Conservation (phyloP, 768 basidiomycete species). For the Gymnopilus junonius region DNA sequence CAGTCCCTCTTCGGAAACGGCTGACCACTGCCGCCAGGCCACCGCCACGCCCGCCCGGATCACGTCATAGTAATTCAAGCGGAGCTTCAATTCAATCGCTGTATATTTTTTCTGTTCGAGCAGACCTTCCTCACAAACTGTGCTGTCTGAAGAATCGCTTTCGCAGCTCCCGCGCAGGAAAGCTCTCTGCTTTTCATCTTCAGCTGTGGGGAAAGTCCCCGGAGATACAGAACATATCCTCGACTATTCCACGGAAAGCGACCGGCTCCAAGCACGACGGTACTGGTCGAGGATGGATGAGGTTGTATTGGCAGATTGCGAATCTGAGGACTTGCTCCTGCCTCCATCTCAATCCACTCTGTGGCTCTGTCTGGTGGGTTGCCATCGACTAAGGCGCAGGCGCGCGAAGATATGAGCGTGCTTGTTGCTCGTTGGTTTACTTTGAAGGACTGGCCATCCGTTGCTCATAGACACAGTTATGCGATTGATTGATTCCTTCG, state of each 20-base stretch:
- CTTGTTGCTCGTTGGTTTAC: constrained; percentile 48
- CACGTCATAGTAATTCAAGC: constrained; percentile 19
- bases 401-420: constrained; percentile 81
- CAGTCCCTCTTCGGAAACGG: constrained; percentile 12
- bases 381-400: constrained; percentile 46
- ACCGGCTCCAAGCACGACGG: constrained; percentile 76
- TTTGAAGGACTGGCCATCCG: constrained; percentile 45
- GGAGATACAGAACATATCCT: constrained; percentile 79
- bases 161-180: constrained; percentile 84
- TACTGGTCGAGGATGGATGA: constrained; percentile 54
- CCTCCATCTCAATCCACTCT: constrained; percentile 62
- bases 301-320: constrained; percentile 43
- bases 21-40: constrained; percentile 4
- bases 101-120: constrained; percentile 23
- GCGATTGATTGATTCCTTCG: constrained; percentile 63
- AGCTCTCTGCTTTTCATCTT: constrained; percentile 45
- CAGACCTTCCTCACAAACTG: constrained; percentile 16
- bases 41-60: constrained; percentile 13
- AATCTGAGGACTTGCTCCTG: constrained; percentile 24
- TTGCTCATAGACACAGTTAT: constrained; percentile 93
- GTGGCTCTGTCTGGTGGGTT: constrained; percentile 44
- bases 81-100: constrained; percentile 22
- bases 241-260: constrained; percentile 66
- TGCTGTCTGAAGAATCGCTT: constrained; percentile 81
- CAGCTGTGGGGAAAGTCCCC: constrained; percentile 94